These are phyloP conservation scores for Russula abietina DNA, from an alignment of 768 basidiomycete species.

Conservation along the genomic window DNA sequence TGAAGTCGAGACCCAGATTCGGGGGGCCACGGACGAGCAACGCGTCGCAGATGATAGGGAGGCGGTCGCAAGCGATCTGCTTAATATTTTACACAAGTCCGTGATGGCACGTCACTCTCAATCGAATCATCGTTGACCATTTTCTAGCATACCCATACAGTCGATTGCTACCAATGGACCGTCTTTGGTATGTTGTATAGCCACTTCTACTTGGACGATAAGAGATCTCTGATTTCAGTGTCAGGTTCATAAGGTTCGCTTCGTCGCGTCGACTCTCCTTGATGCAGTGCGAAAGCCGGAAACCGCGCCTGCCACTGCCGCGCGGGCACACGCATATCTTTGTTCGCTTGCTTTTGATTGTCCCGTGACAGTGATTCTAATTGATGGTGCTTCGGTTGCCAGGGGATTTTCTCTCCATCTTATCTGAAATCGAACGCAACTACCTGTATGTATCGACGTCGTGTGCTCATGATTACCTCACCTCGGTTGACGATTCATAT, in stretches of 20 bases:
- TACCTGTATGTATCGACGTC: conserved; percentile 54
- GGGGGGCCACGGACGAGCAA: conserved; percentile 56
- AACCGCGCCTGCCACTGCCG: conserved; percentile 71
- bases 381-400: conserved; percentile 2
- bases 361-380: background rate
- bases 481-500: conserved; percentile 3
- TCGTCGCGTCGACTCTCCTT: conserved; percentile 84
- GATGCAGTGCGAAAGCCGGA: conserved; percentile 80
- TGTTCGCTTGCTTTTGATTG: conserved; percentile 44
- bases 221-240: conserved; percentile 16
- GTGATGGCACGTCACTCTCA: conserved; percentile 17
- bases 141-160: conserved; percentile 77
- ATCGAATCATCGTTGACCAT: conserved; percentile 4
- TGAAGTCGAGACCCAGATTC: conserved; percentile 66
- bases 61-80: conserved; percentile 78
- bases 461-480: background rate
- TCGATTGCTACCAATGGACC: conserved; percentile 87
- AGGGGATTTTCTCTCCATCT: conserved; percentile 91
- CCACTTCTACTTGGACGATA: background rate
- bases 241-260: conserved; percentile 87
- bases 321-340: conserved; percentile 80
- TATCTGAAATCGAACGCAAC: conserved; percentile 88
- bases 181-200: conserved; percentile 48
- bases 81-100: conserved; percentile 79
- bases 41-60: conserved; percentile 70